Evolutionary conservation across 1,284 basidiomycete species (phyloP).

Genomic region (Ganoderma resinaceum): DNA sequence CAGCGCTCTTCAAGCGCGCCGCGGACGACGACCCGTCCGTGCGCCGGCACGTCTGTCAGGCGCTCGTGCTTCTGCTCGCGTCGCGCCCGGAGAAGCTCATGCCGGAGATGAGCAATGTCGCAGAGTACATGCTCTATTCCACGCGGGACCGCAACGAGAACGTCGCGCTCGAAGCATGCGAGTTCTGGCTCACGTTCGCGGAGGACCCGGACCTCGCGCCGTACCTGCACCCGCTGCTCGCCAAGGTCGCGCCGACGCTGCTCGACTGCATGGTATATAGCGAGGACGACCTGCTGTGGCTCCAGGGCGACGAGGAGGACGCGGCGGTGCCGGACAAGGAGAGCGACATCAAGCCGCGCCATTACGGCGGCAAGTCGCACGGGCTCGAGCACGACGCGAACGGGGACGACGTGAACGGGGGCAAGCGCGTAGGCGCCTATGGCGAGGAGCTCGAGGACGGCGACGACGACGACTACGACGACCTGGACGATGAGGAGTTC

Average conservation of each 20-base stretch:
- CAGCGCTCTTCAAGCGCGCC: constrained; percentile 93
- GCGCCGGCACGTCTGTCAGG: constrained; percentile 95
- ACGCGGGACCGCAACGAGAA: constrained; percentile 97
- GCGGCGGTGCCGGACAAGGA: constrained; percentile 92
- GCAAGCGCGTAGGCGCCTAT: constrained; percentile 68
- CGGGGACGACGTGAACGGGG: constrained; percentile 49
- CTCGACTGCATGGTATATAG: constrained; percentile 98
- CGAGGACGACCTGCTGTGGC: constrained; percentile 94
- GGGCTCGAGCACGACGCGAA: constrained; percentile 79
- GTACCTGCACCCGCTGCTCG: constrained; percentile 86
- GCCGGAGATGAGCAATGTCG: constrained; percentile 95
- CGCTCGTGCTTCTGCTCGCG: constrained; percentile 92
- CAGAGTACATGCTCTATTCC: constrained; percentile 99
- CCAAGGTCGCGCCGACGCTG: constrained; percentile 90
- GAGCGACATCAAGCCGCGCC: constrained; percentile 94
- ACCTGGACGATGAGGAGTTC: constrained; percentile 90
- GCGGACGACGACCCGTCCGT: constrained; percentile 94
- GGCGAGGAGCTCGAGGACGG: constrained; percentile 78
- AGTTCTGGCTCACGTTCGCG: constrained; percentile 99
- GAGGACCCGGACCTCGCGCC: constrained; percentile 90
- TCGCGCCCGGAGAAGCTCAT: constrained; percentile 95
- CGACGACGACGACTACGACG: constrained; percentile 84
- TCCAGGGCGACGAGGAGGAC: constrained; percentile 93
- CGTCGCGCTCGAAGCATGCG: constrained; percentile 96
- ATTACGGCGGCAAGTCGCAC: constrained; percentile 88